Percentiles rank a stretch among this genome's conserved stretches.
Conservation (phyloP, 345 rosid genomes). For the Lepidium africanum region DNA sequence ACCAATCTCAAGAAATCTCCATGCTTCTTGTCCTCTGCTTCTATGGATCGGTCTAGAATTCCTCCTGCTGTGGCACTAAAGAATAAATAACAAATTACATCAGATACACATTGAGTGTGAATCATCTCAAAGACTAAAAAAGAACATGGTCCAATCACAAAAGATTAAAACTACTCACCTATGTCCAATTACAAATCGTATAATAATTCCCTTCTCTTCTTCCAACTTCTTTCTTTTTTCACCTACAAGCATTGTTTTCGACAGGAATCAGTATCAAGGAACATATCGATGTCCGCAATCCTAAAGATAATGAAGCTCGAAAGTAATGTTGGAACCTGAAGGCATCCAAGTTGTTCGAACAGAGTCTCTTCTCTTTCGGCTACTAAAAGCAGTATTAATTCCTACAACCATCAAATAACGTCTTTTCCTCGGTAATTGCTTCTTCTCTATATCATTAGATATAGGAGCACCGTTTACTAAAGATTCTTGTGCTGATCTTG, state of each 20-base stretch:
- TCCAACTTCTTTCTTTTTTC: constrained; percentile 60
- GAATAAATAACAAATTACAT: not conserved
- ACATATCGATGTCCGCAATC: not conserved
- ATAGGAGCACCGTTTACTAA: constrained; percentile 59
- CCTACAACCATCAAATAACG: constrained; percentile 84
- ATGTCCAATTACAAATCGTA: constrained; percentile 71
- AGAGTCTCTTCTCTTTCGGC: constrained; percentile 89
- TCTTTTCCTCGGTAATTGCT: constrained; percentile 38
- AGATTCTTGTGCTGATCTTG: constrained; percentile 80
- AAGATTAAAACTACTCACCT: constrained; percentile 38
- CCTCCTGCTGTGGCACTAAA: constrained; percentile 86
- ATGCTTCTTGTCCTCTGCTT: constrained; percentile 84
- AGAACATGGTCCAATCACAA: not conserved
- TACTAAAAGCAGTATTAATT: constrained; percentile 91
- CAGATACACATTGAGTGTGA: not conserved
- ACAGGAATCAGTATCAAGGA: not conserved
- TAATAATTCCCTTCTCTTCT: constrained; percentile 55
- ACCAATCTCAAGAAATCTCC: constrained; percentile 93
- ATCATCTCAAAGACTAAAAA: not conserved
- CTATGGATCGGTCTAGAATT: constrained; percentile 78
- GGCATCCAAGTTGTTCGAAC: constrained; percentile 97
- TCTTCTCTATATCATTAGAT: constrained; percentile 45
- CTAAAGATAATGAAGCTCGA: not conserved
- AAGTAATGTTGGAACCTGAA: constrained; percentile 47
- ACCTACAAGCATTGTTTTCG: constrained; percentile 29